These are phyloP conservation scores for Nidula microcarpa DNA, from an alignment of 768 basidiomycete species.

Conservation along the genomic window DNA sequence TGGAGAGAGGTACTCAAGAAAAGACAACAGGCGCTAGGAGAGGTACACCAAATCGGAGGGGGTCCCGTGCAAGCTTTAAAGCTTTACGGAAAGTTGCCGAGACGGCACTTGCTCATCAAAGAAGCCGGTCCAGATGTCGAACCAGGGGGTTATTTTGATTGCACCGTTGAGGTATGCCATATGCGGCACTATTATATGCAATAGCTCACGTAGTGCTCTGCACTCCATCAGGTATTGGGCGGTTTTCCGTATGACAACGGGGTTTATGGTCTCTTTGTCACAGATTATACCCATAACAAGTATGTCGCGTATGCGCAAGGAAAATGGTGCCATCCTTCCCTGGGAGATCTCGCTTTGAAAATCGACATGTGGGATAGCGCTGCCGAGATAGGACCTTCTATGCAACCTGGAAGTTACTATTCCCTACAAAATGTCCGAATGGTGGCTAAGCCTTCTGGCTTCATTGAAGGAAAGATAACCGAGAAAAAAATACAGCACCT, in stretches of 20 bases:
- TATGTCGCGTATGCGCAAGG: conserved; percentile 26
- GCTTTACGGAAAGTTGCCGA: conserved; percentile 6
- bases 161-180: conserved; percentile 54
- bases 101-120: conserved; percentile 46
- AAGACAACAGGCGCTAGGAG: conserved; percentile 6
- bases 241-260: conserved; percentile 32
- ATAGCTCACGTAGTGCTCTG: not conserved
- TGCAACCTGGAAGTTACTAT: conserved; percentile 51
- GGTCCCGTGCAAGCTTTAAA: conserved; percentile 5
- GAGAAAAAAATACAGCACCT: conserved; percentile 42
- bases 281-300: conserved; percentile 57
- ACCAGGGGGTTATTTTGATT: conserved; percentile 56
- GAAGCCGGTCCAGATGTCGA: conserved; percentile 41
- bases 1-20: conserved; percentile 34
- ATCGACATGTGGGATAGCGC: conserved; percentile 62
- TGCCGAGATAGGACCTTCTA: conserved; percentile 29
- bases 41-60: conserved; percentile 15
- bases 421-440: conserved; percentile 51
- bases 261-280: conserved; percentile 53
- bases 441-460: conserved; percentile 29
- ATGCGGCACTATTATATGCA: not conserved
- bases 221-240: conserved; percentile 41
- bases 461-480: conserved; percentile 51
- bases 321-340: conserved; percentile 42
- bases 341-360: conserved; percentile 44